Evolutionary conservation across 768 basidiomycete species (phyloP), one percentile per base, ranked within the genome.

Genomic region (Mycena vitilis): DNA sequence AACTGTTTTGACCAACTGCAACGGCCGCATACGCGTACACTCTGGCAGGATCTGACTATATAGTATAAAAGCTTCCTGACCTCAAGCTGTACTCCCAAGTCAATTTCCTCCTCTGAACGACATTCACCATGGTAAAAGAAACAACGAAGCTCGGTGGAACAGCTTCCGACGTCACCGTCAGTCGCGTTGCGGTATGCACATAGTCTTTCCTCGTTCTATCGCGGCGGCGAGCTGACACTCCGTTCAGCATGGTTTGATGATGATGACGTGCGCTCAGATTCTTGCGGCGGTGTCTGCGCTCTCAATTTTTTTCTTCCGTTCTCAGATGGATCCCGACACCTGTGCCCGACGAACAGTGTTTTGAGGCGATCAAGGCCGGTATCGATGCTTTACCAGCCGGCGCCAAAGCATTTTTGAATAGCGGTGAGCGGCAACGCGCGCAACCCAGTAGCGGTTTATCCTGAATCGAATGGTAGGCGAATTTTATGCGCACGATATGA

Each of bases 341-440:
- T 11, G 77, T 83, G 23, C 78, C 87, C 1, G 89, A 91, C 60
- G 88, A 88, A 53, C 81, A 87, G 42, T 85, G 85, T 7, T 90
- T 91, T 68, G 86, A 84, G 23, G 80, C 88, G 2, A 90, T 92
- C 79, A 88, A 87, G 74, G 84, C 83, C 13, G 84, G 83, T 7
- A 72, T 86, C 65, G 80, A 83, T 44, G 75, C 79, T 0, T 73
- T 85, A 40, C 83, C 84, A 0, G 71, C 78, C 0, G 84, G 82
- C 12, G 76, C 76, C 22, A 87, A 87, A 73, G 82, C 86, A 73
- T 69, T 88, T 55, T 69, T 89, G 69, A 88, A 87, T 73, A 84
- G 82, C 72, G 85, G 87, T 82, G 69, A 13, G 78, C 70, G 3
- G 44, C 15, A 45, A 45, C 7, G 12, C 44, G 12, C 44, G 44